Percentiles rank a stretch among this genome's conserved stretches.
These are phyloP conservation scores for Aschersonia sp. DNA, from an alignment of 2,329 filamentous ascomycete genomes.

Conservation along the genomic window DNA sequence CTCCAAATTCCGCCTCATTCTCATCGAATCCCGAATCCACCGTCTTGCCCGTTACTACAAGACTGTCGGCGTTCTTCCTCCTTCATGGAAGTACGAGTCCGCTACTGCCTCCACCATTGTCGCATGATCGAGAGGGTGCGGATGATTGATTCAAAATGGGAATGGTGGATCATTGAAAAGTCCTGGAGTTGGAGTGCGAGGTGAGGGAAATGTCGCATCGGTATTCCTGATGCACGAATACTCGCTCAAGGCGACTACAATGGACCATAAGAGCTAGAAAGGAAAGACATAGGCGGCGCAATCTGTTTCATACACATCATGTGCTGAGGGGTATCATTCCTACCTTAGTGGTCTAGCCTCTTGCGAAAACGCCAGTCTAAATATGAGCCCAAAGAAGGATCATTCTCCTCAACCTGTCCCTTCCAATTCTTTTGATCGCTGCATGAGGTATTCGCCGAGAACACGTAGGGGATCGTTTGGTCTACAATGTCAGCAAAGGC, in stretches of 20 bases:
- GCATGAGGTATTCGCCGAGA: conserved; percentile 55
- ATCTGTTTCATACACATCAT: background rate
- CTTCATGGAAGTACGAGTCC: conserved; percentile 98
- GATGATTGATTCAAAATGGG: conserved; percentile 2
- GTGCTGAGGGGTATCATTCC: background rate
- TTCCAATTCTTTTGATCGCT: conserved; percentile 53
- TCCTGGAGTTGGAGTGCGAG: conserved; percentile 28
- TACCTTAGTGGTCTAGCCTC: conserved; percentile 17
- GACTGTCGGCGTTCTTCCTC: conserved; percentile 71
- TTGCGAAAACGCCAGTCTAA: conserved; percentile 10
- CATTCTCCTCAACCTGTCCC: conserved; percentile 2
- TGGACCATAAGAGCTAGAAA: no score
- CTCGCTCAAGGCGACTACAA: no score
- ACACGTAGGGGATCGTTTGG: conserved; percentile 54
- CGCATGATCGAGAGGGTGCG: conserved; percentile 44
- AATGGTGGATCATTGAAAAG: conserved; percentile 17
- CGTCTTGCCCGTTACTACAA: conserved; percentile 99
- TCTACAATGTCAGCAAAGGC: conserved; percentile 16
- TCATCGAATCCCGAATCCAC: conserved; percentile 99
- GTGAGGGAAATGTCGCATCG: conserved; percentile 17
- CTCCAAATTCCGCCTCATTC: conserved; percentile 99
- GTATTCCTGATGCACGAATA: no score
- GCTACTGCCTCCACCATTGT: conserved; percentile 91
- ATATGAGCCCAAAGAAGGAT: no score
- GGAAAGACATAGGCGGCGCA: background rate